Evolutionary conservation across 2,329 filamentous ascomycete genomes (phyloP).

Genomic region (Verticillium dahliae): DNA sequence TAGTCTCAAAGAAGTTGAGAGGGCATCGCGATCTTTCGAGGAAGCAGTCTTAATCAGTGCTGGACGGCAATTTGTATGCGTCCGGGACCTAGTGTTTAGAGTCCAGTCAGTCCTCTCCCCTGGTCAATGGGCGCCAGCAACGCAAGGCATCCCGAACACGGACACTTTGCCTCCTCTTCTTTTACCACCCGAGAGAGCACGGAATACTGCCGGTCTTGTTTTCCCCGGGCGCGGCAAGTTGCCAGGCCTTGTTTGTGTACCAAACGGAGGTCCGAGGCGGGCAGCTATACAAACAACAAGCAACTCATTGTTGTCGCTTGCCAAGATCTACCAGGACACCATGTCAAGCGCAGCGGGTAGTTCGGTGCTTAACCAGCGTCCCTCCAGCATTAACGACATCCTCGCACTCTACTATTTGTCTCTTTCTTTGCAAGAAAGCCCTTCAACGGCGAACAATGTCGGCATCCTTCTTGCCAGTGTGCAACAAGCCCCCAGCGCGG

Average conservation of each 20-base stretch:
- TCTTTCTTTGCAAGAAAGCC: constrained; percentile 87
- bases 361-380: constrained; percentile 49
- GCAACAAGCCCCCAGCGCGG: constrained; percentile 53
- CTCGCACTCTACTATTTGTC: constrained; percentile 93
- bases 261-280: constrained; percentile 64
- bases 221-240: constrained; percentile 71
- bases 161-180: constrained; percentile 51
- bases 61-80: constrained; percentile 61
- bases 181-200: constrained; percentile 74
- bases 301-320: constrained; percentile 87
- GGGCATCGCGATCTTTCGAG: constrained; percentile 84
- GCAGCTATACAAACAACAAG: constrained; percentile 89
- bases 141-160: constrained; percentile 23
- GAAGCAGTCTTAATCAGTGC: constrained; percentile 87
- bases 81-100: constrained; percentile 70
- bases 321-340: constrained; percentile 95
- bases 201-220: constrained; percentile 74
- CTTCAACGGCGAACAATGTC: constrained; percentile 96
- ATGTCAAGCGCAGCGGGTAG: constrained; percentile 68
- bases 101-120: constrained; percentile 66
- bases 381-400: constrained; percentile 82
- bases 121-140: constrained; percentile 3
- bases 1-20: constrained; percentile 71
- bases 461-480: constrained; percentile 94
- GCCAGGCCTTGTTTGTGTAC: constrained; percentile 69